Percentiles rank a stretch among this genome's conserved stretches.
phyloP scores from a whole-genome alignment of 2,329 filamentous ascomycete species.

The Teratosphaeria gauchensis region DNA sequence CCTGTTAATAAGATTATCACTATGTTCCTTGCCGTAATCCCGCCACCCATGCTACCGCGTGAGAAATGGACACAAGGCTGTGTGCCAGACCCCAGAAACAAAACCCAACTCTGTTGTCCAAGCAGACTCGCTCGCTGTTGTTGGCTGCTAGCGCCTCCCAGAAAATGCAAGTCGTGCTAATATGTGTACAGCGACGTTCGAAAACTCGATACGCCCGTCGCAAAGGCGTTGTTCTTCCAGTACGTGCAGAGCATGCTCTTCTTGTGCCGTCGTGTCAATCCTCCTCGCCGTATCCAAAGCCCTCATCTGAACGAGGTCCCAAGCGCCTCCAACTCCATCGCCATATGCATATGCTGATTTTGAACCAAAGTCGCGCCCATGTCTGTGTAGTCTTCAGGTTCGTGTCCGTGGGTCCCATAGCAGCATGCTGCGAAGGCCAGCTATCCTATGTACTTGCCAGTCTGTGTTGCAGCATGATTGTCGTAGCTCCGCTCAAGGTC shows the following conservation, averaged over 20 bases:
- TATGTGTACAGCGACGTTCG: background rate
- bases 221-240: background rate
- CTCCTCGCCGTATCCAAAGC: background rate
- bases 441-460: background rate
- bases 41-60: background rate
- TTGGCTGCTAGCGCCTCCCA: background rate
- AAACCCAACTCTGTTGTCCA: background rate
- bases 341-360: background rate
- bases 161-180: background rate
- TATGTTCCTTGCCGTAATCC: background rate
- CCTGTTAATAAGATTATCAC: background rate
- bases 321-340: background rate
- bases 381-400: background rate
- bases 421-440: background rate
- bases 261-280: background rate
- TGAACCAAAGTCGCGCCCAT: background rate
- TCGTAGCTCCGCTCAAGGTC: background rate
- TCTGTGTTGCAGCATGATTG: background rate
- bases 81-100: background rate
- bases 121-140: background rate
- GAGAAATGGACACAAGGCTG: background rate
- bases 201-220: background rate
- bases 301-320: background rate
- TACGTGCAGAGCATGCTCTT: background rate
- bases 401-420: background rate